Conservation (phyloP, 805 yeast species). For the Monosporozyma siamensis region DNA sequence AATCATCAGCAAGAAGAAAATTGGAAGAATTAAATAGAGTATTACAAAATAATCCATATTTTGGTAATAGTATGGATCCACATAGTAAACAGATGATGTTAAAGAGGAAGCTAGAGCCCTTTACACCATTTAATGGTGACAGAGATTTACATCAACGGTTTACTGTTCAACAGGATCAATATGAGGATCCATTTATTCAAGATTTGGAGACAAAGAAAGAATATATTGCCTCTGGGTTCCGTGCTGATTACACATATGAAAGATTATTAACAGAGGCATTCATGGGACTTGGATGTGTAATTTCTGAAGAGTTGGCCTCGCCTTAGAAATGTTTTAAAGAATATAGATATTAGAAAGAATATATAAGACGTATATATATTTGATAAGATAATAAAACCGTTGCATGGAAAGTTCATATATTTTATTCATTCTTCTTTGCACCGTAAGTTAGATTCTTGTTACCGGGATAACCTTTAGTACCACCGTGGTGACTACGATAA, state of each 20-base stretch:
- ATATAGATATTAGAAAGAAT: not conserved
- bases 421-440: too few relatives aligned
- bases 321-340: not conserved
- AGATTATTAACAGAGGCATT: slow-evolving; percentile 83
- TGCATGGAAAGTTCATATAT: too few relatives aligned
- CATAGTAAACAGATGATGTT: slow-evolving; percentile 9
- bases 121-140: slow-evolving; percentile 93
- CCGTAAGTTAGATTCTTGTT: not conserved
- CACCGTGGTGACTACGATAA: not conserved
- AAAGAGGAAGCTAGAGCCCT: slow-evolving; percentile 38
- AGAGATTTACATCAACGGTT: slow-evolving; percentile 49
- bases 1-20: slow-evolving; percentile 55
- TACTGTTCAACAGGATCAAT: slow-evolving; percentile 33
- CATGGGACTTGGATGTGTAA: slow-evolving; percentile 75
- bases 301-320: slow-evolving; percentile 45
- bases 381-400: too few relatives aligned
- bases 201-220: slow-evolving; percentile 47
- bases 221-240: slow-evolving; percentile 80
- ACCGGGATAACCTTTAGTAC: not conserved
- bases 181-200: slow-evolving; percentile 57
- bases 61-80: slow-evolving; percentile 15
- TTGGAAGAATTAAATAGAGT: slow-evolving; percentile 34
- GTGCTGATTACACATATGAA: slow-evolving; percentile 56
- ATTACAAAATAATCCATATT: slow-evolving; percentile 30
- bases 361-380: too few relatives aligned